Base-by-base conservation (phyloP, 352 stramenopile genomes). In the Globisporangium parvum region DNA sequence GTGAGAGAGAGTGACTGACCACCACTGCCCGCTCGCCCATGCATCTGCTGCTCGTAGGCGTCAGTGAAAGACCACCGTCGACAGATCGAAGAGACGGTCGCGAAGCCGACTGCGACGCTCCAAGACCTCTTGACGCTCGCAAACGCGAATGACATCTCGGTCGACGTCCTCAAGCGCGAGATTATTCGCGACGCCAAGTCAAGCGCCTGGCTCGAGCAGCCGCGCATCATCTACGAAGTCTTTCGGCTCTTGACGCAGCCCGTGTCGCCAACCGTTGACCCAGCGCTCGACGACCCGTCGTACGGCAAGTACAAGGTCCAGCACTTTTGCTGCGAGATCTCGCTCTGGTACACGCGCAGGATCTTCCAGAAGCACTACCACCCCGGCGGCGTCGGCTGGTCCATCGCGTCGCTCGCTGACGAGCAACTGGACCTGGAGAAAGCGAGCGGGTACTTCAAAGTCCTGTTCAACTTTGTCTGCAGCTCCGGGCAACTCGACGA, bases 391-490 rank as follows among this genome's bases (percentile, higher is more conserved):
- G 59, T 57, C 15, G 75, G 62, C 2, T 80, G 73, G 71, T 68
- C 67, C 28, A 61, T 68, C 44, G 44, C 56, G 10, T 65, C 71
- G 3, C 46, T 57, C 17, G 47, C 51, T 1, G 78, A 89, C 46
- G 73, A 91, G 42, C 70, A 69, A 8, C 74, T 82, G 35, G 80
- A 94, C 46, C 23, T 79, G 3, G 68, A 72, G 15, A 70, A 57
- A 53, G 78, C 74, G 23, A 70, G 65, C 1, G 70, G 71, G 31
- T 94, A 93, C 52, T 64, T 94, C 44, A 93, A 91, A 51, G 80
- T 93, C 17, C 66, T 94, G 6, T 91, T 91, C 55, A 87, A 86
- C 31, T 94, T 94, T 57, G 61, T 93, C 18, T 94, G 80, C 48
- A 80, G 67, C 9, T 68, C 73, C 0, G 69, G 80, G 11, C 66